Base-by-base conservation (phyloP, 768 basidiomycete species). In the Rhizopogon vinicolor region DNA sequence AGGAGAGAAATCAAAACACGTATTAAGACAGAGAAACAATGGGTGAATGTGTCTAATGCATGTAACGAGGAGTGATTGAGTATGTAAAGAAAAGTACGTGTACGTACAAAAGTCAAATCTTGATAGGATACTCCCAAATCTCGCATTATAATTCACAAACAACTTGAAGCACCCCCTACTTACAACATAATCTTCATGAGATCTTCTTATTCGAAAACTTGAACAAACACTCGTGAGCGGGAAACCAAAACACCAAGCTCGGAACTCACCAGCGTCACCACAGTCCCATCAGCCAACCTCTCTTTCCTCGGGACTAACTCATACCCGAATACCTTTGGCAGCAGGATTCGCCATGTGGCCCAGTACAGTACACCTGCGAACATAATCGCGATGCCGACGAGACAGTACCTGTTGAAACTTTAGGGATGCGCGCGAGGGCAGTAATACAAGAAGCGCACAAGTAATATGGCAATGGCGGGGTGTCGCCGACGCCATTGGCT, bases 401-500 rank as follows among this genome's bases (percentile, higher is more conserved):
- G 68, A 58, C 78, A 79, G 61, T 83, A 83, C 56, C 79, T 80
- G 18, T 31, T 22, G 1, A 18, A 7, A 18, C 13, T 13, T 41
- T 7, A 41, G 41, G 18, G 31, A 39, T 3, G 16, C 29, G 22
- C 14, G 4, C 12, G 41, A 31, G 7, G 7, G 5, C 12, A 4
- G n/a, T 14, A 7, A 13, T 19, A 7, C 5, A 9, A 45, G 4
- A 10, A 18, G 56, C 60, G 10, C 55, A 78, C 75, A 83, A 60
- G 62, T 83, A 84, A 56, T 84, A 84, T 3, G 83, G 81, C 37
- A 85, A 61, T 10, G 84, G 80, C 10, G 82, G 82, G 0, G 83
- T 83, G 58, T 85, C 82, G 12, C 83, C 84, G 0, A 80, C 73
- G 16, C 75, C 72, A 57, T 80, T 79, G 0, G 80, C 71, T 3